These are phyloP conservation scores for Aspergillus avenaceus DNA, from an alignment of 495 filamentous ascomycete species.

Conservation along the genomic window DNA sequence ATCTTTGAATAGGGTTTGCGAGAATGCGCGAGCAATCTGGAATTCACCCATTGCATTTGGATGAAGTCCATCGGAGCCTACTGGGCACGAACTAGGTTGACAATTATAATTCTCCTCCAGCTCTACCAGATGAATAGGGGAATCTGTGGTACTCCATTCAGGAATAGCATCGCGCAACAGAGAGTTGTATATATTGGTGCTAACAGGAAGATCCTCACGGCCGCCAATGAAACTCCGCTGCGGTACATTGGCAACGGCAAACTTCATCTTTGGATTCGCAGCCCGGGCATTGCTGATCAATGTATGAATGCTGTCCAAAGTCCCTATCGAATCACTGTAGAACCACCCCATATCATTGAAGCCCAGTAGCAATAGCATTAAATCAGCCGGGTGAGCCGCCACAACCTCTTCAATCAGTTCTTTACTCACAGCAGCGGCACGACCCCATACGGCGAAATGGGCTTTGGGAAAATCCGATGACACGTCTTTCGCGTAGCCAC, in stretches of 20 bases:
- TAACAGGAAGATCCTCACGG: background rate
- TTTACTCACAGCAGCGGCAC: no score
- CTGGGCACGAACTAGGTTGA: background rate
- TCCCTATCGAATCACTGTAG: no score
- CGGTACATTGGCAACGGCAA: background rate
- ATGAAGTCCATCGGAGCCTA: background rate
- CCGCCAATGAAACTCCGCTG: conserved; percentile 1
- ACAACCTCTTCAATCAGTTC: no score
- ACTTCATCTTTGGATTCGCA: background rate
- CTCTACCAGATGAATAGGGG: background rate
- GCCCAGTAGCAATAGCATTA: no score
- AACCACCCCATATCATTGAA: no score
- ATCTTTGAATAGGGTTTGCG: background rate
- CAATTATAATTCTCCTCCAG: background rate
- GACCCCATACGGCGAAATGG: no score
- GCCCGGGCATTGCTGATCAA: background rate
- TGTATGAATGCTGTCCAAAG: no score
- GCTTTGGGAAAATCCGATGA: no score
- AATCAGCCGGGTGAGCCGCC: no score
- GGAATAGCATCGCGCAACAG: background rate
- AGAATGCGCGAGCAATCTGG: conserved; percentile 3
- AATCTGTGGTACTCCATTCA: background rate
- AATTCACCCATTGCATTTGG: background rate
- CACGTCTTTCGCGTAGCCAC: no score
- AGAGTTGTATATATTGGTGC: background rate